Evolutionary conservation across 352 stramenopile genomes (phyloP), one percentile per base, ranked within the genome.

Genomic region (Phytophthora lateralis): DNA sequence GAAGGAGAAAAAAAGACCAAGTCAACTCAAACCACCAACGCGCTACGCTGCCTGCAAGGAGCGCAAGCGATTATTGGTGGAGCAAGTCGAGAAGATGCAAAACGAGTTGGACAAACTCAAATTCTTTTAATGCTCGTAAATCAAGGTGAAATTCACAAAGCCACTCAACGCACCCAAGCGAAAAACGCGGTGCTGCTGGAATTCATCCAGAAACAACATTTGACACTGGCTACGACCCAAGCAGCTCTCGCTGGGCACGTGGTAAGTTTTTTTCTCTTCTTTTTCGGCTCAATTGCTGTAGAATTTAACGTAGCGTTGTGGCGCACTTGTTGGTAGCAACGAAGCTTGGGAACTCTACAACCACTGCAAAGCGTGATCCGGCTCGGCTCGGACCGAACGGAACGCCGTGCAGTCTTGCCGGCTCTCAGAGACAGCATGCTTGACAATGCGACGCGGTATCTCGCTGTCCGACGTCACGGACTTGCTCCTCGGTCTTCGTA

Each of bases 41-140:
- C 53, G 58, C 27, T 70, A 76, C 46, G 63, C 59, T 21, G 26
- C 39, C 12, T 63, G 68, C 45, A 76, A 73, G 61, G 55, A 82
- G 32, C 54, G 69, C 38, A 77, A 66, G 17, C 50, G 63, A 30
- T 17, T 15, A 10, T 29, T 82, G 9, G 11, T 66, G 32, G 41
- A 44, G 20, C 41, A 79, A 21, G 60, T 66, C 14, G 35, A 63
- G 41, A 24, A 18, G 8, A 41, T 79, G 54, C 66, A 82, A 37
- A 54, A 53, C 6, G 38, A 72, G 6, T 60, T 79, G 37, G 54
- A 62, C 24, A 35, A 58, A 30, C 68, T 80, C 53, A 72, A 80
- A 47, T 67, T 66, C n/a, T n/a, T 32, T 30, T 32, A 1, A 12
- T 62, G 39, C 47, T 75, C 35, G 42, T 65, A 27, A 18, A 62